Evolutionary conservation across 139 green algal genomes (phyloP).

Genomic region (Marvania coccoides): DNA sequence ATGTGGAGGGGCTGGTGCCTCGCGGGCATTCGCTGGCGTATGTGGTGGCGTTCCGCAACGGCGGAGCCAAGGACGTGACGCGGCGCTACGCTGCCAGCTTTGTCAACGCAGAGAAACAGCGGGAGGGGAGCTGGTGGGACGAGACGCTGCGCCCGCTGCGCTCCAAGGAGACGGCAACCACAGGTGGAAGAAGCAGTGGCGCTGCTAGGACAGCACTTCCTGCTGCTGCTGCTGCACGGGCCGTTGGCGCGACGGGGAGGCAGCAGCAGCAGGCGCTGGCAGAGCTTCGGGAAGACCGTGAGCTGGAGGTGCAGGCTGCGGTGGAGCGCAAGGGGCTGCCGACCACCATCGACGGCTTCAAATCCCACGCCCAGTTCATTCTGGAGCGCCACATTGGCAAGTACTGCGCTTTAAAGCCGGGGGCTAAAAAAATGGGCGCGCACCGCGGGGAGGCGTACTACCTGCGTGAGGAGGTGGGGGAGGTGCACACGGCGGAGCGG

Average conservation of each 20-base stretch:
- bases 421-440: constrained; percentile 38
- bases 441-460: constrained; percentile 55
- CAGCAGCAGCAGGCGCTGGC: constrained; percentile 7
- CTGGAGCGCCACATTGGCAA: constrained; percentile 73
- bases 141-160: constrained; percentile 29
- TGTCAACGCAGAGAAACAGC: constrained; percentile 29
- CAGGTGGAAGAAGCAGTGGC: too few species aligned
- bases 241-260: background rate
- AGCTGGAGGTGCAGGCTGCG: constrained; percentile 46
- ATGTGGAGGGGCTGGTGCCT: constrained; percentile 22
- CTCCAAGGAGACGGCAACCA: constrained; percentile 1
- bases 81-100: constrained; percentile 45
- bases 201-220: too few species aligned
- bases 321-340: constrained; percentile 33
- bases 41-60: constrained; percentile 48
- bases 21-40: constrained; percentile 35
- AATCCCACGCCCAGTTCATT: constrained; percentile 59
- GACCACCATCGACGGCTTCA: constrained; percentile 73
- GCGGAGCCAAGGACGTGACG: constrained; percentile 62
- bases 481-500: constrained; percentile 41
- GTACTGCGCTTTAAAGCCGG: constrained; percentile 52
- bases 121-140: constrained; percentile 58
- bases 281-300: constrained; percentile 54
- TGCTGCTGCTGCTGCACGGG: constrained; percentile 3
- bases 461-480: constrained; percentile 35